Conservation (phyloP, 2,329 filamentous ascomycete species). For the Onygenales sp. region DNA sequence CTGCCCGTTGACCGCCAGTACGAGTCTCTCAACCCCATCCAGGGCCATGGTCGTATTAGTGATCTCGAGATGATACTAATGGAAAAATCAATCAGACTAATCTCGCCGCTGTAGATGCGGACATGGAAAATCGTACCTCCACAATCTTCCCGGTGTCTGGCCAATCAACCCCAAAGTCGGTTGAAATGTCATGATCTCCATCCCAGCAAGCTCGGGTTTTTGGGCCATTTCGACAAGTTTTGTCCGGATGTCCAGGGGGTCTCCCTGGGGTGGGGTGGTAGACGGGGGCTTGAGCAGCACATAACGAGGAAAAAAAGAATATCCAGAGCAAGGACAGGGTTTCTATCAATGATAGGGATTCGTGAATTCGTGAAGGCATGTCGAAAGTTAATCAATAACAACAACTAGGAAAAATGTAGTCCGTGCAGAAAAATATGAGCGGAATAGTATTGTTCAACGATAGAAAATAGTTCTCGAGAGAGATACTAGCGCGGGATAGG, state of each 20-base stretch:
- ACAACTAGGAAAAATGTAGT: neutral
- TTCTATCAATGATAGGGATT: neutral
- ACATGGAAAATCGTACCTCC: neutral
- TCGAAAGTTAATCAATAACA: neutral
- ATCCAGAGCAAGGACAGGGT: neutral
- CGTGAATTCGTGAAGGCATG: neutral
- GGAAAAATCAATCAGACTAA: neutral
- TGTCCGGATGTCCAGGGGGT: neutral
- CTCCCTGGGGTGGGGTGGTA: neutral
- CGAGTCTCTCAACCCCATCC: constrained; percentile 25
- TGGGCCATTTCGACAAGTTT: constrained; percentile 14
- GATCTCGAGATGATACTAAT: constrained; percentile 13
- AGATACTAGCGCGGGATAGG: too few relatives aligned
- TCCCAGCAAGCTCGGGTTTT: constrained; percentile 17
- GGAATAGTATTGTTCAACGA: neutral
- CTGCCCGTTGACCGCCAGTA: constrained; percentile 51
- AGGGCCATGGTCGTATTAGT: constrained; percentile 13
- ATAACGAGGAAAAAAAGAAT: neutral
- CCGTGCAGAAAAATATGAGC: neutral
- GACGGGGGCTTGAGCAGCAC: neutral
- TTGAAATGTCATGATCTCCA: constrained; percentile 16
- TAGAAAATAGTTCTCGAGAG: neutral
- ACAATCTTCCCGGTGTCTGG: constrained; percentile 16
- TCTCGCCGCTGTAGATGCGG: neutral
- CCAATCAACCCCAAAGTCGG: constrained; percentile 17